Base-by-base conservation (phyloP, 2,329 filamentous ascomycete genomes). In the Furcasterigmium furcatum region DNA sequence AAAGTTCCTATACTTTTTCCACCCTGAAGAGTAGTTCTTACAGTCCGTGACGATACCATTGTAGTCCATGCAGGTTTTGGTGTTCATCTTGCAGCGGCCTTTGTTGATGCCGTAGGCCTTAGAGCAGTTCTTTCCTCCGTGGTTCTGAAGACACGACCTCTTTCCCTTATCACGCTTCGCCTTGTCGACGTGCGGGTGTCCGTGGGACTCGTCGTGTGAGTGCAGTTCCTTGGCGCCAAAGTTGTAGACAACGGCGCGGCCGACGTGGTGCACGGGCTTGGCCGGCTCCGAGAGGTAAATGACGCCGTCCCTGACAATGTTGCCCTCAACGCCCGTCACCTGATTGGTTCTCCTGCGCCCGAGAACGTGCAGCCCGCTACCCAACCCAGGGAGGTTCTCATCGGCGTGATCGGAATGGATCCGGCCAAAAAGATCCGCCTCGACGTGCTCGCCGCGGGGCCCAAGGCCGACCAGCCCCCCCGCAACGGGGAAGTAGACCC, bases 401-500 rank as follows among this genome's bases (percentile, higher is more conserved):
- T 47, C 49, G 24, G 46, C 9, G 13, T 45, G 34, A n/a, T 27
- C 45, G 10, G n/a, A n/a, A n/a, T n/a, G n/a, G n/a, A n/a, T n/a
- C n/a, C n/a, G n/a, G n/a, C n/a, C n/a, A n/a, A n/a, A n/a, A n/a
- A n/a, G n/a, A n/a, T n/a, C n/a, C n/a, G 49, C 49, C 29, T 52
- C 49, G 45, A 48, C 20, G 12, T 47, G 38, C 16, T 43, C n/a
- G 16, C 27, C 45, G 22, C 21, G 18, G 40, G 49, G n/a, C n/a
- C n/a, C n/a, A n/a, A n/a, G 49, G n/a, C 30, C 24, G 14, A 52
- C 47, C 19, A 52, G 49, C 27, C 42, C 47, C 18, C 45, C 44
- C 38, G 49, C 44, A 19, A 50, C 45, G 22, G 49, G 49, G 45
- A 52, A 52, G 42, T 50, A 52, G 29, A 52, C 43, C 12, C 49